Evolutionary conservation across 176 grass and related monocot species (phyloP).

Genomic region (Canna indica): DNA sequence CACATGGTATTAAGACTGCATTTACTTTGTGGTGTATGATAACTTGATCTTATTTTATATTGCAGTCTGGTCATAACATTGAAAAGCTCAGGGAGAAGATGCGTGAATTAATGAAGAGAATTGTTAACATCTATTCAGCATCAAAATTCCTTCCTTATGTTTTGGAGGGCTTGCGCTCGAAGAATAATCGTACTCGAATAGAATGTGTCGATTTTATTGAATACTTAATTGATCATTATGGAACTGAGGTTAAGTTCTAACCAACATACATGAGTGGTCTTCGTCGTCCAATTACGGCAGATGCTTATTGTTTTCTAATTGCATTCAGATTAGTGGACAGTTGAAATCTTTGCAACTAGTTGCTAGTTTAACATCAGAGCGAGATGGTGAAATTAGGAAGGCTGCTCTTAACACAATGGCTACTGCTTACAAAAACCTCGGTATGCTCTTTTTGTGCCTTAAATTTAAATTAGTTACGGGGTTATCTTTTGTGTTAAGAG

Average conservation of each 20-base stretch:
- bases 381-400: conserved; percentile 96
- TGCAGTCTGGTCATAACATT: conserved; percentile 98
- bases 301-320: conserved; percentile 4
- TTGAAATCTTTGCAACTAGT: conserved; percentile 94
- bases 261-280: too few species aligned
- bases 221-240: conserved; percentile 79
- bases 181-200: conserved; percentile 94
- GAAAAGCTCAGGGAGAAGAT: conserved; percentile 94
- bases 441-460: conserved; percentile 25
- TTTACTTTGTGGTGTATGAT: neutral
- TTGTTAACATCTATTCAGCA: conserved; percentile 73
- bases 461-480: neutral
- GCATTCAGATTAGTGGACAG: conserved; percentile 79
- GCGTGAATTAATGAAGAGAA: conserved; percentile 92
- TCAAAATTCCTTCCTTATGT: conserved; percentile 78
- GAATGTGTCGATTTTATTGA: conserved; percentile 95
- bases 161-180: conserved; percentile 90
- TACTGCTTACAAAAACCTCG: conserved; percentile 90
- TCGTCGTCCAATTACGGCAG: too few species aligned
- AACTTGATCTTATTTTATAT: neutral
- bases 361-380: conserved; percentile 75
- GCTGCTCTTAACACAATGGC: conserved; percentile 95
- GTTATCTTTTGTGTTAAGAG: too few species aligned
- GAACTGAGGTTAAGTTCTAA: conserved; percentile 52
- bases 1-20: neutral